Evolutionary conservation across 495 filamentous ascomycete species (phyloP).

Genomic region (Aspergillus sclerotiicarbonarius): DNA sequence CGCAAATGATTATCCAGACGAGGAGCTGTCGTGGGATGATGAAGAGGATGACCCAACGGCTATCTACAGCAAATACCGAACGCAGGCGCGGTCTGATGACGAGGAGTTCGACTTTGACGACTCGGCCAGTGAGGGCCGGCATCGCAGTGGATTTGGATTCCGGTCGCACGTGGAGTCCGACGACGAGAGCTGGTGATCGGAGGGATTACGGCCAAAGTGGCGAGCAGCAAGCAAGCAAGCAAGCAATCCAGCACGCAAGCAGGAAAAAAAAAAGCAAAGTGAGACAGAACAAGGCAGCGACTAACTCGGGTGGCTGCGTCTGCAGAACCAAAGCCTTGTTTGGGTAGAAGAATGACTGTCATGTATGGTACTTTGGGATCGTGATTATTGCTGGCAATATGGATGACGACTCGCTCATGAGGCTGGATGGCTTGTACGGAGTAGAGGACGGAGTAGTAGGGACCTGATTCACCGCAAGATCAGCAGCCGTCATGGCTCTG

Average conservation of each 20-base stretch:
- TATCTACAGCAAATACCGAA: constrained; percentile 42
- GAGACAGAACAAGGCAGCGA: constrained; percentile 8
- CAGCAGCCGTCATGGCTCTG: neutral
- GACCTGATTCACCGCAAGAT: neutral
- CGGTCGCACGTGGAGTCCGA: constrained; percentile 33
- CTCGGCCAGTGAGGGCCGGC: constrained; percentile 44
- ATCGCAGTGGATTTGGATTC: constrained; percentile 24
- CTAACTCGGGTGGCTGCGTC: constrained; percentile 22
- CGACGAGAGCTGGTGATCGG: constrained; percentile 29
- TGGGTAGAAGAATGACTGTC: neutral
- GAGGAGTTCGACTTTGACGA: constrained; percentile 54
- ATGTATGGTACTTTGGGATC: constrained; percentile 5
- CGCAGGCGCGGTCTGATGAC: constrained; percentile 47
- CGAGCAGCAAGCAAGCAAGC: neutral
- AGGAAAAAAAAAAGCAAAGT: neutral
- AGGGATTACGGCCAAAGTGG: neutral
- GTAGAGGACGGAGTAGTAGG: too few species aligned
- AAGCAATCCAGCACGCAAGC: neutral
- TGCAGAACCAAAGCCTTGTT: constrained; percentile 4
- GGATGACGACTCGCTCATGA: neutral
- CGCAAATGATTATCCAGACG: constrained; percentile 67
- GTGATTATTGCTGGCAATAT: neutral
- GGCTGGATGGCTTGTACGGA: too few species aligned
- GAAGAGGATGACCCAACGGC: constrained; percentile 53
- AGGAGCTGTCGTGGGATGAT: constrained; percentile 58